phyloP scores from a whole-genome alignment of 306 rosid genomes.

The Casuarina glauca region DNA sequence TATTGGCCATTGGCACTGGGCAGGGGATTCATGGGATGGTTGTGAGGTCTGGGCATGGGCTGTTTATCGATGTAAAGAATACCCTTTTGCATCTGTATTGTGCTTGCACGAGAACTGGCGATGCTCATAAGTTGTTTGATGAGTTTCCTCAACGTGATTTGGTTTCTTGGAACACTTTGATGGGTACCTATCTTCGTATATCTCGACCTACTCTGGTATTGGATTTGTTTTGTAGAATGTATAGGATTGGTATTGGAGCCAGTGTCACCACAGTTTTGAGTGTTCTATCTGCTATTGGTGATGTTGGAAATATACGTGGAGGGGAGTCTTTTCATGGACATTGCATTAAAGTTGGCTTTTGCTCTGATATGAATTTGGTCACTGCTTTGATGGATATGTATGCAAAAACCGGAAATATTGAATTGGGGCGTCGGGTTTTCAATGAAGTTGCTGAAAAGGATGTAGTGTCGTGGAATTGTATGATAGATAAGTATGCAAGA shows the following conservation, averaged over 20 bases:
- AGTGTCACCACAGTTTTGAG: conserved; percentile 45
- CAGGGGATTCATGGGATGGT: conserved; percentile 62
- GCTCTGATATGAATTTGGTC: conserved; percentile 41
- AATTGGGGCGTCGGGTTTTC: conserved; percentile 37
- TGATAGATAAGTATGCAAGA: conserved; percentile 56
- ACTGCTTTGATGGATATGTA: conserved; percentile 63
- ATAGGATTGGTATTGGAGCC: conserved; percentile 39
- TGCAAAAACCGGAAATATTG: conserved; percentile 44
- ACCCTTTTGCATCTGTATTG: conserved; percentile 54
- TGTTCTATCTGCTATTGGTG: conserved; percentile 59
- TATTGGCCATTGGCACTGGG: conserved; percentile 43
- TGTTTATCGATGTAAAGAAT: conserved; percentile 54
- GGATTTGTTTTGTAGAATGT: conserved; percentile 46
- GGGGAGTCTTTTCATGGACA: conserved; percentile 55
- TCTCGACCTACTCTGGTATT: conserved; percentile 45
- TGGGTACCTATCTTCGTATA: conserved; percentile 59
- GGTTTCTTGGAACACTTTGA: conserved; percentile 67
- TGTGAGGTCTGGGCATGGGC: conserved; percentile 49
- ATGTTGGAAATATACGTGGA: conserved; percentile 28
- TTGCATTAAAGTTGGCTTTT: conserved; percentile 46
- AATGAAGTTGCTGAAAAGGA: conserved; percentile 51
- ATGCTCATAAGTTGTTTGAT: conserved; percentile 60
- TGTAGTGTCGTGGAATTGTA: conserved; percentile 73
- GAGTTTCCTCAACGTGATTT: conserved; percentile 54
- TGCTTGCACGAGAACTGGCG: conserved; percentile 47